Evolutionary conservation across 352 stramenopile genomes (phyloP).

Genomic region (Globisporangium barbulae): DNA sequence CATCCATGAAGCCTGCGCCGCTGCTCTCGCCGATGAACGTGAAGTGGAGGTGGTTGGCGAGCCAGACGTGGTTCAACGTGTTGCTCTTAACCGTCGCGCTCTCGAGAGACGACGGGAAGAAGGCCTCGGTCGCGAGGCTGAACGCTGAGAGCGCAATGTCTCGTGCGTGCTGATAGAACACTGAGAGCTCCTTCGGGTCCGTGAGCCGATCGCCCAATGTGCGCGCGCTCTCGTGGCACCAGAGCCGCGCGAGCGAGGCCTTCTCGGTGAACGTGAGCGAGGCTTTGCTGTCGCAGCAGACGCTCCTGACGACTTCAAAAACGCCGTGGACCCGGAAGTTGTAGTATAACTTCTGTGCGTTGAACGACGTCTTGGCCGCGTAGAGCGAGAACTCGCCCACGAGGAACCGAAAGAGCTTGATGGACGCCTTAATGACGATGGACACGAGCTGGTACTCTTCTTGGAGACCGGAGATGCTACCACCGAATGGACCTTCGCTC

Average conservation of each 20-base stretch:
- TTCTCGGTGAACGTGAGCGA: constrained; percentile 42
- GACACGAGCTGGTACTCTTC: constrained; percentile 34
- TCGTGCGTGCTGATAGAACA: constrained; percentile 44
- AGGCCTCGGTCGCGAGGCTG: constrained; percentile 31
- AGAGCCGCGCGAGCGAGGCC: constrained; percentile 46
- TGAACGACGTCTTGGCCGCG: constrained; percentile 19
- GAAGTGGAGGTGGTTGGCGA: constrained; percentile 47
- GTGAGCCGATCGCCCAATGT: constrained; percentile 50
- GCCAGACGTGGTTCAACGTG: constrained; percentile 29
- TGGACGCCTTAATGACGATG: constrained; percentile 49
- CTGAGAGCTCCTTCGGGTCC: constrained; percentile 25
- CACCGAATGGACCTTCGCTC: background rate
- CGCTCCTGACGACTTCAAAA: constrained; percentile 37
- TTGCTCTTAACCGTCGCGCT: constrained; percentile 15
- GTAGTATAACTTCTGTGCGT: constrained; percentile 51
- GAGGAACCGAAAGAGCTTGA: constrained; percentile 50
- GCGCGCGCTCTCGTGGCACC: constrained; percentile 66
- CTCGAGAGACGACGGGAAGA: constrained; percentile 28
- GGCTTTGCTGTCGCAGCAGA: constrained; percentile 39
- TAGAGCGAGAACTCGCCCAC: constrained; percentile 13
- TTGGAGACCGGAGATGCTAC: constrained; percentile 11
- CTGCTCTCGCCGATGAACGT: constrained; percentile 53
- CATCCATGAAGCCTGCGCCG: constrained; percentile 31
- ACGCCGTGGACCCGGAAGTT: constrained; percentile 38
- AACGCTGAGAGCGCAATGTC: constrained; percentile 48